Conservation (phyloP, 768 basidiomycete species). For the Suillus subluteus region DNA sequence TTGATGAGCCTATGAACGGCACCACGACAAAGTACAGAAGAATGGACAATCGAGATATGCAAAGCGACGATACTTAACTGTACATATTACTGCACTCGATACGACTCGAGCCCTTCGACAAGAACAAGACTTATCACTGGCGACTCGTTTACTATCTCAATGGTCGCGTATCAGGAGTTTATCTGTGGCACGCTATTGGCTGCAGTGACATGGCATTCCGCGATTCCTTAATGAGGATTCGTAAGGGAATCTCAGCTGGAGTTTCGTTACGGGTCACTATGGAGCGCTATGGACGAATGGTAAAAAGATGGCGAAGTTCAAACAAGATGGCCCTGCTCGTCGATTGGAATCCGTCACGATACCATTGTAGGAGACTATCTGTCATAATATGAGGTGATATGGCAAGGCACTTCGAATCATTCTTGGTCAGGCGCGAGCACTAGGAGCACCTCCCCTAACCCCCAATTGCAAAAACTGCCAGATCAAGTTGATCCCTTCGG, state of each 20-base stretch:
- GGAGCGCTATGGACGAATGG: no score
- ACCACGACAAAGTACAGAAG: background rate
- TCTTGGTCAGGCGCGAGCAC: no score
- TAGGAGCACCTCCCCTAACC: no score
- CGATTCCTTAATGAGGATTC: background rate
- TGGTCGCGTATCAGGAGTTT: background rate
- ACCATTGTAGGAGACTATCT: no score
- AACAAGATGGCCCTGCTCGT: no score
- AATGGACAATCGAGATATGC: constrained; percentile 12
- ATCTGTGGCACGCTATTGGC: background rate
- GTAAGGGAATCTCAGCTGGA: background rate
- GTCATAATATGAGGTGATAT: no score
- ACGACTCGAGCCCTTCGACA: background rate
- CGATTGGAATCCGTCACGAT: no score
- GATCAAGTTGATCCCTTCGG: no score
- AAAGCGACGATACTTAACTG: background rate
- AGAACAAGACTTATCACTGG: background rate
- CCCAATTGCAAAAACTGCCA: no score
- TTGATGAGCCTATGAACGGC: constrained; percentile 10
- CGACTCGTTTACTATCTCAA: background rate
- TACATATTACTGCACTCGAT: background rate
- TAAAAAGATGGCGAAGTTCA: no score
- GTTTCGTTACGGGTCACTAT: background rate
- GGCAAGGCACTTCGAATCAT: no score
- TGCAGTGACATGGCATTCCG: background rate